Evolutionary conservation across 805 yeast genomes (phyloP).

Genomic region (Ogataea kodamae): DNA sequence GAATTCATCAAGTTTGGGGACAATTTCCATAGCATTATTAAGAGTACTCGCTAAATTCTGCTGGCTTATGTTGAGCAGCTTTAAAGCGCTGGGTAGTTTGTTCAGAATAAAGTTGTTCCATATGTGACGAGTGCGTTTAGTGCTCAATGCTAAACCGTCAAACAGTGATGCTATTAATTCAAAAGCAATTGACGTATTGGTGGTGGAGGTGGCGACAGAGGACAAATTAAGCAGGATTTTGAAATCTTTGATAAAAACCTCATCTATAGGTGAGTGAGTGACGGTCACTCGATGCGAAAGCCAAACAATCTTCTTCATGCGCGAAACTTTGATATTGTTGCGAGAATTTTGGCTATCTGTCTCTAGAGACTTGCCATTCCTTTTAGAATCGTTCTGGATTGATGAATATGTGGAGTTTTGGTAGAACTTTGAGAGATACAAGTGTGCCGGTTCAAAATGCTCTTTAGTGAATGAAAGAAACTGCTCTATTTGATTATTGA

Average conservation of each 20-base stretch:
- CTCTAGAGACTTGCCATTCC: conserved; percentile 4
- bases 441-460: conserved; percentile 16
- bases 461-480: conserved; percentile 16
- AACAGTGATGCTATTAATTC: conserved; percentile 28
- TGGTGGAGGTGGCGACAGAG: conserved; percentile 28
- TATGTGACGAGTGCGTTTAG: conserved; percentile 16
- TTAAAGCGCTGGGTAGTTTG: conserved; percentile 27
- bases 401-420: conserved; percentile 17
- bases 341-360: conserved; percentile 12
- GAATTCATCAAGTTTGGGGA: conserved; percentile 12
- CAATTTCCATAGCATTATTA: conserved; percentile 20
- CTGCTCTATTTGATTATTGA: conserved; percentile 16
- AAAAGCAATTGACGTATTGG: conserved; percentile 28
- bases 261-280: conserved; percentile 22
- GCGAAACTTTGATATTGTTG: conserved; percentile 21
- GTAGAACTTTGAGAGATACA: conserved; percentile 16
- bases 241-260: conserved; percentile 27
- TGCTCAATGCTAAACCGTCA: conserved; percentile 27
- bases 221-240: conserved; percentile 29
- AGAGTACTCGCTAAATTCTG: conserved; percentile 25
- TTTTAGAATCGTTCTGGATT: conserved; percentile 20
- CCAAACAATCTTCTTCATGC: conserved; percentile 32
- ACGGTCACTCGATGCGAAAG: conserved; percentile 29
- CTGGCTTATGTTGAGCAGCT: conserved; percentile 30
- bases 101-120: conserved; percentile 29